Evolutionary conservation across 768 basidiomycete species (phyloP).

Genomic region (Termitomyces sp.): DNA sequence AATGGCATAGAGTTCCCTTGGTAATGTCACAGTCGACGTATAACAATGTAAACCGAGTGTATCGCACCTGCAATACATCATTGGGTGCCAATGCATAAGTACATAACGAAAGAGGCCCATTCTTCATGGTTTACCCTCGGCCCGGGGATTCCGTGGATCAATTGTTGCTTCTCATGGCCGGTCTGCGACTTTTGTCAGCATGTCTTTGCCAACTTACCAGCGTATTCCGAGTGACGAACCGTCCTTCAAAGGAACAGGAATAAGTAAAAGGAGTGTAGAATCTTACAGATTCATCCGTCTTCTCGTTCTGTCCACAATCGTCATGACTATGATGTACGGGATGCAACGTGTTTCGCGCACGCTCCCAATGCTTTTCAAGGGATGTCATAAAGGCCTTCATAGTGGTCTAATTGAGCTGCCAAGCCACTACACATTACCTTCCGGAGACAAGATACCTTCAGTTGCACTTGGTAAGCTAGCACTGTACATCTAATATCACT

Average conservation of each 20-base stretch:
- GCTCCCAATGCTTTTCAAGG: not conserved
- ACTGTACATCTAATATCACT: not conserved
- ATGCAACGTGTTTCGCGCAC: slow-evolving; percentile 1
- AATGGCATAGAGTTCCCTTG: slow-evolving; percentile 22
- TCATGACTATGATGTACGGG: slow-evolving; percentile 5
- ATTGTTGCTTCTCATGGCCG: not conserved
- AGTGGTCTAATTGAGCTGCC: slow-evolving; percentile 22
- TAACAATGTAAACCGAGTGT: not conserved
- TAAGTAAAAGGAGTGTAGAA: not conserved
- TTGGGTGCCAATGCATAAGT: not conserved
- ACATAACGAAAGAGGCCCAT: not conserved
- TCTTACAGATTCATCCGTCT: slow-evolving; percentile 34
- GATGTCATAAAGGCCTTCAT: slow-evolving; percentile 7
- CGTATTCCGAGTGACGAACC: not conserved
- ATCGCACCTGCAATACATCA: not conserved
- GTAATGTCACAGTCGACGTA: not conserved
- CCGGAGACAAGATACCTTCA: slow-evolving; percentile 63
- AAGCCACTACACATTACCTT: slow-evolving; percentile 52
- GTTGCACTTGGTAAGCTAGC: slow-evolving; percentile 51
- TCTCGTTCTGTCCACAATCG: slow-evolving; percentile 28
- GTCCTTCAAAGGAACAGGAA: not conserved
- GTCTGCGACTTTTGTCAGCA: not conserved
- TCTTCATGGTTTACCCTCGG: not conserved
- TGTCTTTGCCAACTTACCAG: slow-evolving; percentile 11
- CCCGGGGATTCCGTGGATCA: not conserved